phyloP scores from a whole-genome alignment of 2,329 filamentous ascomycete genomes.

The Nannizzia gypsea region DNA sequence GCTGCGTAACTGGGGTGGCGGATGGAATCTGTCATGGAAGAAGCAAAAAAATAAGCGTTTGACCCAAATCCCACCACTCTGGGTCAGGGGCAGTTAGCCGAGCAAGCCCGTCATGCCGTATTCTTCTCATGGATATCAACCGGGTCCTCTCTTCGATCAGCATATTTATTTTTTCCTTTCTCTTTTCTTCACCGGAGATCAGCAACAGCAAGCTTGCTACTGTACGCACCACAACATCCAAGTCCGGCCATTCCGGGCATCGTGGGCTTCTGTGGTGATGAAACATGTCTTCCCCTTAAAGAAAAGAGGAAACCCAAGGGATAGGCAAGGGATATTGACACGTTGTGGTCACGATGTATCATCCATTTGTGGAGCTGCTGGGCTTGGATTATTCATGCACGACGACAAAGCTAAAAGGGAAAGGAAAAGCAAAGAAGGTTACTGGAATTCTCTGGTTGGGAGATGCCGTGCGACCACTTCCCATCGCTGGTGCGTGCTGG shows the following conservation, averaged over 20 bases:
- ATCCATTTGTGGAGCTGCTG: conserved; percentile 1
- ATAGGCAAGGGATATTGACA: neutral
- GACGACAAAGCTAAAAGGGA: neutral
- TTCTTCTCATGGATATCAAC: neutral
- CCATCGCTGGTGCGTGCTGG: conserved; percentile 2
- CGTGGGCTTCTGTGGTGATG: neutral
- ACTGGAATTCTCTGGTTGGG: neutral
- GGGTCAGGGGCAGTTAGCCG: conserved; percentile 4
- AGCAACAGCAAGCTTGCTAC: neutral
- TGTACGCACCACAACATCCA: neutral
- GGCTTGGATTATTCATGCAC: conserved; percentile 3
- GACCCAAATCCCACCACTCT: conserved; percentile 3
- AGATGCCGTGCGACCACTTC: neutral
- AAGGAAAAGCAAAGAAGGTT: neutral
- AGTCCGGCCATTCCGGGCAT: neutral
- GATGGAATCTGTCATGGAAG: neutral
- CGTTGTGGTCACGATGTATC: conserved; percentile 5
- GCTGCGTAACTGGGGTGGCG: neutral
- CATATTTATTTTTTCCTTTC: neutral
- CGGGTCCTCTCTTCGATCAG: neutral
- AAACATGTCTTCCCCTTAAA: neutral
- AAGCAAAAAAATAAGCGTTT: conserved; percentile 5
- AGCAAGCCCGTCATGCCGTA: neutral
- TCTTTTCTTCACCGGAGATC: neutral
- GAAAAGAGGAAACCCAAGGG: neutral